Evolutionary conservation across 306 rosid species (phyloP).

Genomic region (Senna siamea): DNA sequence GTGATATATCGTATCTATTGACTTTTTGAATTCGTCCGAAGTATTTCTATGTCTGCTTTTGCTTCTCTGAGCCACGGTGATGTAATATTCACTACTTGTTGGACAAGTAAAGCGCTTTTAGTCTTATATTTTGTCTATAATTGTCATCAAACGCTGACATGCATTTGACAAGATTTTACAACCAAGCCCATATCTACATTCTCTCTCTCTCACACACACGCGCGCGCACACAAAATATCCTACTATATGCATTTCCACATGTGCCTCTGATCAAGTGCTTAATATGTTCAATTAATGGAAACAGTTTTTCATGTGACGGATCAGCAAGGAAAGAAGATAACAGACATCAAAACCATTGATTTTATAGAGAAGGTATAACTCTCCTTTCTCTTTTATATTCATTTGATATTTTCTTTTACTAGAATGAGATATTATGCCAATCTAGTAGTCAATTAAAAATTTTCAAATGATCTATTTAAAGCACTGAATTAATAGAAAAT

Average conservation of each 20-base stretch:
- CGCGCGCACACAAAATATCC: too few species aligned
- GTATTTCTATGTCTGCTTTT: slow-evolving; percentile 7
- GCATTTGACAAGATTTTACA: not conserved
- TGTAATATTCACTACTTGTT: not conserved
- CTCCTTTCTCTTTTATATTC: slow-evolving; percentile 29
- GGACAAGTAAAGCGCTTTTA: not conserved
- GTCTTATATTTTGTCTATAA: not conserved
- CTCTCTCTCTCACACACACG: too few species aligned
- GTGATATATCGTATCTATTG: not conserved
- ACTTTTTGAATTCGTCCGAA: not conserved
- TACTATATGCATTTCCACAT: not conserved
- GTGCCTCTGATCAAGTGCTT: slow-evolving; percentile 25
- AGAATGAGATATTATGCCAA: not conserved
- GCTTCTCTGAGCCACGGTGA: not conserved
- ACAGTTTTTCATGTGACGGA: slow-evolving; percentile 87
- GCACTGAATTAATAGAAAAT: not conserved
- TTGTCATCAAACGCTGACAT: not conserved
- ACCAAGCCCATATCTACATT: not conserved
- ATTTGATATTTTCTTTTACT: slow-evolving; percentile 8
- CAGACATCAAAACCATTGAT: slow-evolving; percentile 66
- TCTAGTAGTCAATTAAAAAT: not conserved
- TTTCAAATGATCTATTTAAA: not conserved
- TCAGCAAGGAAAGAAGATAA: slow-evolving; percentile 77
- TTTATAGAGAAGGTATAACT: slow-evolving; percentile 74
- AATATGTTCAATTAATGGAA: slow-evolving; percentile 37